Percentiles rank a stretch among this genome's conserved stretches.
phyloP scores from a whole-genome alignment of 495 filamentous ascomycete genomes.

The Penicillium flavigenum region DNA sequence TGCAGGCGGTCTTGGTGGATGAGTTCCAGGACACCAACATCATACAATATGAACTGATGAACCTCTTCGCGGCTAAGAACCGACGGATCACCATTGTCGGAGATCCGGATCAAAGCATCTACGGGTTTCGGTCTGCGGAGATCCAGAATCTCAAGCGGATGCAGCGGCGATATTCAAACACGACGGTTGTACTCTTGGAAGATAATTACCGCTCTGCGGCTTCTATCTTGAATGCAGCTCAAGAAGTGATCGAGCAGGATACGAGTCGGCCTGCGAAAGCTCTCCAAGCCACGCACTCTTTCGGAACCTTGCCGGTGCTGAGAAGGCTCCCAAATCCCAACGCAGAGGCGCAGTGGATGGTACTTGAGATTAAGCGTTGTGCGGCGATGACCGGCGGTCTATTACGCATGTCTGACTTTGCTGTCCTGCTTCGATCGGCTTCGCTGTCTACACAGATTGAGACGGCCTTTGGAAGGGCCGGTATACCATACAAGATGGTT shows the following conservation, averaged over 20 bases:
- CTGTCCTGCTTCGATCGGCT: conserved; percentile 83
- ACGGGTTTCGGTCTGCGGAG: conserved; percentile 96
- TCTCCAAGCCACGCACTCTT: conserved; percentile 75
- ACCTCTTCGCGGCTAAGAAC: conserved; percentile 70
- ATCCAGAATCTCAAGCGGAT: conserved; percentile 84
- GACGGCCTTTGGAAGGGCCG: conserved; percentile 75
- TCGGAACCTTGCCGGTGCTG: conserved; percentile 80
- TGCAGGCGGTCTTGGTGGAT: conserved; percentile 91
- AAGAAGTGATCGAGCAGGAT: conserved; percentile 93
- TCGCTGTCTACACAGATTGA: conserved; percentile 83
- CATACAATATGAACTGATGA: conserved; percentile 95
- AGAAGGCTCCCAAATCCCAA: conserved; percentile 70
- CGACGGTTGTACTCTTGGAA: conserved; percentile 80
- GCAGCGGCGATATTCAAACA: conserved; percentile 71
- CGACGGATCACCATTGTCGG: conserved; percentile 89
- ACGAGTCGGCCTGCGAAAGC: conserved; percentile 71
- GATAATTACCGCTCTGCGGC: conserved; percentile 95
- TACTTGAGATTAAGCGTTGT: conserved; percentile 76
- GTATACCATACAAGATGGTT: conserved; percentile 92
- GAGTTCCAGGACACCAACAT: conserved; percentile 98
- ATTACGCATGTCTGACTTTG: conserved; percentile 73
- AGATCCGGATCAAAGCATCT: conserved; percentile 98
- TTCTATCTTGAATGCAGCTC: conserved; percentile 77
- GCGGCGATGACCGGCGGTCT: conserved; percentile 69
- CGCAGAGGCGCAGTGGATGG: conserved; percentile 84